phyloP scores from a whole-genome alignment of 192 early-diverging fungal genomes.

The Lunasporangiospora selenospora region DNA sequence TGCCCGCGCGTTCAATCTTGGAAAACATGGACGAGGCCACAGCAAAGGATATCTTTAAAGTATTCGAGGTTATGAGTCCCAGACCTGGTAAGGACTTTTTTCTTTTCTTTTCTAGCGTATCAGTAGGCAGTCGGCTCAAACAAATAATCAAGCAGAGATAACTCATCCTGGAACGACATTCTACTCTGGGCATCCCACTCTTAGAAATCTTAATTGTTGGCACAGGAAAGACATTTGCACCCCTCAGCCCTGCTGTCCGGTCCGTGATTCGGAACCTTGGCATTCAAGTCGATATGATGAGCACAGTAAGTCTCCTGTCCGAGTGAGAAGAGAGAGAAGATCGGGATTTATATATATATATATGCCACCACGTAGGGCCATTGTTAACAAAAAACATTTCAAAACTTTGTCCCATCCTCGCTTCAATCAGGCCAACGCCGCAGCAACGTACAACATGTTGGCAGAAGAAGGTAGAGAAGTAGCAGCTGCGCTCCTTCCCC shows the following conservation, averaged over 20 bases:
- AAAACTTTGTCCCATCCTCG: neutral
- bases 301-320: slow-evolving; percentile 61
- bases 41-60: slow-evolving; percentile 54
- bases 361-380: neutral
- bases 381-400: neutral
- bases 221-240: slow-evolving; percentile 59
- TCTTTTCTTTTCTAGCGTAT: too few species aligned
- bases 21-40: slow-evolving; percentile 50
- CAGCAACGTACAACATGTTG: slow-evolving; percentile 62
- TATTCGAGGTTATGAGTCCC: slow-evolving; percentile 62
- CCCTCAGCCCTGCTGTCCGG: slow-evolving; percentile 55
- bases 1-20: slow-evolving; percentile 21
- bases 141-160: neutral
- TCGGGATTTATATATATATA: neutral
- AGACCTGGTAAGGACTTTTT: slow-evolving; percentile 68
- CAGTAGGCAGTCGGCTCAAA: too few species aligned
- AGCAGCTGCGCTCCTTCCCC: slow-evolving; percentile 60
- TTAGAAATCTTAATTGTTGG: slow-evolving; percentile 66
- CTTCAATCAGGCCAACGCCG: slow-evolving; percentile 57
- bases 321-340: too few species aligned
- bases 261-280: slow-evolving; percentile 56
- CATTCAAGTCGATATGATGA: slow-evolving; percentile 64
- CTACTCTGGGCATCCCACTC: neutral
- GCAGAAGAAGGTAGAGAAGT: slow-evolving; percentile 65
- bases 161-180: neutral